Evolutionary conservation across 306 rosid species (phyloP), one percentile per base, ranked within the genome.

Genomic region (Styphnolobium japonicum): DNA sequence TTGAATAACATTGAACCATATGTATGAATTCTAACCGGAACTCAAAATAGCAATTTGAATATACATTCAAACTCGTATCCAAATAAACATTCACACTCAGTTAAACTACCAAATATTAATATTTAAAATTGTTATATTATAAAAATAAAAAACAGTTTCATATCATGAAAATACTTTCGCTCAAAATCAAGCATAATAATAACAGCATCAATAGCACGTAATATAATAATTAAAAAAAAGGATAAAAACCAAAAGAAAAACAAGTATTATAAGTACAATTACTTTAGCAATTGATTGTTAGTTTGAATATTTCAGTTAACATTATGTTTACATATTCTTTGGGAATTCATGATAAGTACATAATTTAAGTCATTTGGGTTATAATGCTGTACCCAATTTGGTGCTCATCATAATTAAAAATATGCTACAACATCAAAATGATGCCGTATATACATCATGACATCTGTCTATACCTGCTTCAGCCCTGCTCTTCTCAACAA

Each of bases 301-400:
- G 27, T 78, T 67, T 78, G 60, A 67, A 67, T 55, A 27, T 78
- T 9, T 36, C n/a, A 27, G 15, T 23, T 66, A 25, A 18, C 33
- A 53, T 52, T 58, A 58, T 36, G 3, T 68, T 69, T 48, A 10
- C 25, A 25, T 45, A 21, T 43, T 52, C 58, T 33, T 75, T 80
- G 16, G 52, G 6, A 65, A 49, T 74, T 11, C 80, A 78, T 74
- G 85, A 73, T 84, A 77, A 62, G 60, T 56, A 37, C 67, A 83
- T 84, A 57, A 81, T 80, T 61, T 51, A 16, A 73, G 77, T 63
- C 80, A 75, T 82, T 56, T 25, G 56, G 42, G 61, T 19, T 48
- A 79, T 87, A 71, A 84, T 78, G 58, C 1, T 78, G 80, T 78
- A 78, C 31, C 76, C 75, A 81, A 81, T 61, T 71, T 18, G 16